Evolutionary conservation across 306 rosid species (phyloP).

Genomic region (Benincasa hispida): DNA sequence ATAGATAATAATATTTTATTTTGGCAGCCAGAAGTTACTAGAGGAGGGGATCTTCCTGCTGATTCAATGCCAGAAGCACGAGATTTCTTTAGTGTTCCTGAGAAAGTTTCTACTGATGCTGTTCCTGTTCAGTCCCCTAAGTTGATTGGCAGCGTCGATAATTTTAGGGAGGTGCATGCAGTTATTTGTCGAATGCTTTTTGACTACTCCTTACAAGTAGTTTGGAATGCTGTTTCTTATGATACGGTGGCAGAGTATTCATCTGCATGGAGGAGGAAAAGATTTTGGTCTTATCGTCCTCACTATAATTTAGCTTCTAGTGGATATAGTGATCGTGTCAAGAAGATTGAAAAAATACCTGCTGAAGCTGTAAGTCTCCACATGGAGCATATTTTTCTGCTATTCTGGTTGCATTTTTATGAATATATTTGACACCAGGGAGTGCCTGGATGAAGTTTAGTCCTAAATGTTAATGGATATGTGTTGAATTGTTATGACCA

Average conservation of each 20-base stretch:
- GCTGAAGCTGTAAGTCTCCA: conserved; percentile 48
- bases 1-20: conserved; percentile 19
- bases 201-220: conserved; percentile 62
- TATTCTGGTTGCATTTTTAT: conserved; percentile 16
- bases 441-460: not conserved
- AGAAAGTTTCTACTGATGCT: conserved; percentile 13
- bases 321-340: conserved; percentile 19
- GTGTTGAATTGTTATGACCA: not conserved
- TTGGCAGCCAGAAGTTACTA: conserved; percentile 35
- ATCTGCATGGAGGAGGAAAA: conserved; percentile 57
- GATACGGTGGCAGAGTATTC: conserved; percentile 47
- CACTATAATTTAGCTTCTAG: conserved; percentile 16
- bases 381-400: conserved; percentile 13
- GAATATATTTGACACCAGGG: not conserved
- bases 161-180: conserved; percentile 54
- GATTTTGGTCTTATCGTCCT: conserved; percentile 46
- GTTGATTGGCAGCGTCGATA: conserved; percentile 66
- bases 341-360: conserved; percentile 21
- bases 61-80: conserved; percentile 20
- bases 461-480: not conserved
- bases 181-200: conserved; percentile 53
- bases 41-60: conserved; percentile 24
- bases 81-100: conserved; percentile 16
- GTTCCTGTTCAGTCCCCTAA: conserved; percentile 28
- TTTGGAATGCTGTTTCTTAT: conserved; percentile 85